These are phyloP conservation scores for Botryotinia globosa DNA, from an alignment of 2,329 filamentous ascomycete genomes.

Conservation along the genomic window DNA sequence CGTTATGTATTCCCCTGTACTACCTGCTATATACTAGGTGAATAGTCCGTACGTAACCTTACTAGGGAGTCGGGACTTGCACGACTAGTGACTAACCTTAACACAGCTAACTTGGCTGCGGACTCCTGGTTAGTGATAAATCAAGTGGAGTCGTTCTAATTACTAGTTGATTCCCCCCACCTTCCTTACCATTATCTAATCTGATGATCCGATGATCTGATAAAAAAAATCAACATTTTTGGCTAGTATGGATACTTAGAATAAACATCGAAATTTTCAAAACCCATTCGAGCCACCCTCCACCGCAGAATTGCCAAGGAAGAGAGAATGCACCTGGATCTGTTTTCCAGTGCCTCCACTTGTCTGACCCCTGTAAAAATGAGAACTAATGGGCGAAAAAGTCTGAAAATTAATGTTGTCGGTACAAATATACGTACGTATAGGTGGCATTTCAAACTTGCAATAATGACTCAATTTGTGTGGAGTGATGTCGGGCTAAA, in stretches of 20 bases:
- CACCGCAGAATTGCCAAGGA: constrained; percentile 1
- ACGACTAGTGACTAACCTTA: background rate
- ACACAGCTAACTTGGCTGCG: background rate
- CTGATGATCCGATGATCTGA: constrained; percentile 23
- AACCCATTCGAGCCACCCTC: background rate
- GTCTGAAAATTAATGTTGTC: background rate
- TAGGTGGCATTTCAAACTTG: constrained; percentile 1
- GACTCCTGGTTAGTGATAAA: background rate
- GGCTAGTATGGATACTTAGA: background rate
- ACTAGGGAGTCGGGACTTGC: too few species aligned
- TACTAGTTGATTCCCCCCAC: background rate
- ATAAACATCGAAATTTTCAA: background rate
- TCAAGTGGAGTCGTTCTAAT: background rate
- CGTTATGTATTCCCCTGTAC: background rate
- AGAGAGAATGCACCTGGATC: background rate
- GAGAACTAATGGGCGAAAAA: constrained; percentile 1
- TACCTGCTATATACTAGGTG: constrained; percentile 1
- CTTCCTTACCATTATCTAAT: constrained; percentile 22
- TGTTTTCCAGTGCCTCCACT: background rate
- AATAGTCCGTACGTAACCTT: constrained; percentile 1
- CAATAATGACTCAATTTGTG: background rate
- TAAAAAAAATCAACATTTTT: background rate
- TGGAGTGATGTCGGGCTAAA: constrained; percentile 3
- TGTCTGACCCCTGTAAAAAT: background rate
- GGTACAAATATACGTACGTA: background rate